Percentiles rank a stretch among this genome's conserved stretches.
phyloP scores from a whole-genome alignment of 2,329 filamentous ascomycete genomes.

The Lachnellula cervina region DNA sequence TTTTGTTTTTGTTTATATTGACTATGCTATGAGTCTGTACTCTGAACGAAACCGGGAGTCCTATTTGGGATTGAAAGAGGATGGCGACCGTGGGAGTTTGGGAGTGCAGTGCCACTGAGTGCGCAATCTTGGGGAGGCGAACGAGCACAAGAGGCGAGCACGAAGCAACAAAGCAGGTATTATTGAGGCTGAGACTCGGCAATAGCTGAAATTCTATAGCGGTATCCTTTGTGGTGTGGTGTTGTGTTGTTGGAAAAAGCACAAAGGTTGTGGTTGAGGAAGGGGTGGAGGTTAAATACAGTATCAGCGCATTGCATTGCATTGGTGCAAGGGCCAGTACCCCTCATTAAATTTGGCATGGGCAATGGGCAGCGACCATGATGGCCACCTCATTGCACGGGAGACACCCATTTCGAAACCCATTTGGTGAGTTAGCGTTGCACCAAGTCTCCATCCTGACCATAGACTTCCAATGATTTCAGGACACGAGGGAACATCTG shows the following conservation, averaged over 20 bases:
- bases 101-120: not conserved
- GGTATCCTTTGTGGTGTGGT: not conserved
- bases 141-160: not conserved
- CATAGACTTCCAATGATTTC: conserved; percentile 21
- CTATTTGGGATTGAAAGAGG: not conserved
- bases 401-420: conserved; percentile 12
- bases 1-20: conserved; percentile 44
- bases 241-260: not conserved
- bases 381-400: conserved; percentile 1
- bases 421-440: conserved; percentile 19
- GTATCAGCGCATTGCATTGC: not conserved
- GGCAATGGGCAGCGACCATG: conserved; percentile 16
- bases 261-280: not conserved
- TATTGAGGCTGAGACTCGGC: not conserved
- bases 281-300: conserved; percentile 10
- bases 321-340: not conserved
- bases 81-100: conserved; percentile 11
- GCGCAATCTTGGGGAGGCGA: not conserved
- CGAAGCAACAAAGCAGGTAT: not conserved
- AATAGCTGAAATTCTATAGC: not conserved
- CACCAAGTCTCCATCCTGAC: conserved; percentile 5
- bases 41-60: conserved; percentile 25
- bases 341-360: conserved; percentile 5
- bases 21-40: conserved; percentile 42
- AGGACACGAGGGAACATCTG: conserved; percentile 25